phyloP scores from a whole-genome alignment of 495 filamentous ascomycete genomes.

The Penicillium odoratum region DNA sequence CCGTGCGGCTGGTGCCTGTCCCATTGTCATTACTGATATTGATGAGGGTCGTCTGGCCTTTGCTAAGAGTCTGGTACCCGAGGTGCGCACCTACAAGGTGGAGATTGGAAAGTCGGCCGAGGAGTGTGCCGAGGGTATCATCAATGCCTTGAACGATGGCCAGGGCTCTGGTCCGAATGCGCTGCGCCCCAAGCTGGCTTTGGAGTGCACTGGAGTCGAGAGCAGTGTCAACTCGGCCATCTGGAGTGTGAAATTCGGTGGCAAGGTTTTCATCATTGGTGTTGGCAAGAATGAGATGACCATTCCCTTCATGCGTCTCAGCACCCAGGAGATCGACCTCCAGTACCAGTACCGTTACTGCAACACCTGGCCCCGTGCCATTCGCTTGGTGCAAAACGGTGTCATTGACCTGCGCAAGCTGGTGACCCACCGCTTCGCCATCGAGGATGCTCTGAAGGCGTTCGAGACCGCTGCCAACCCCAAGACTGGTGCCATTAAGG shows the following conservation, averaged over 20 bases:
- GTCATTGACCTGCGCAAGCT: constrained; percentile 76
- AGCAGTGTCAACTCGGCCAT: constrained; percentile 81
- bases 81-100: constrained; percentile 76
- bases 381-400: constrained; percentile 79
- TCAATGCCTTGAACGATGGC: constrained; percentile 50
- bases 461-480: constrained; percentile 84
- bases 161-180: constrained; percentile 57
- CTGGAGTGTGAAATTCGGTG: constrained; percentile 86
- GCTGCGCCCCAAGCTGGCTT: constrained; percentile 69
- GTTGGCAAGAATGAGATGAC: constrained; percentile 93
- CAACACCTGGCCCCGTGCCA: constrained; percentile 94
- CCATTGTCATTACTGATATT: constrained; percentile 90
- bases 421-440: constrained; percentile 80
- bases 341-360: constrained; percentile 94
- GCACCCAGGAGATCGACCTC: constrained; percentile 87
- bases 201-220: constrained; percentile 96
- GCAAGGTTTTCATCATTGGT: constrained; percentile 91
- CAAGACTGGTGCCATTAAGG: constrained; percentile 94
- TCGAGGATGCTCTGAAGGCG: constrained; percentile 86
- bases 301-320: constrained; percentile 89
- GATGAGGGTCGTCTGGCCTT: constrained; percentile 80
- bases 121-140: constrained; percentile 65
- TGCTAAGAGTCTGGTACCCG: constrained; percentile 74
- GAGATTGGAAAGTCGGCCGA: constrained; percentile 64
- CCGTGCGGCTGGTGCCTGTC: constrained; percentile 78